phyloP scores from a whole-genome alignment of 2,329 filamentous ascomycete species.

The Knufia fluminis region DNA sequence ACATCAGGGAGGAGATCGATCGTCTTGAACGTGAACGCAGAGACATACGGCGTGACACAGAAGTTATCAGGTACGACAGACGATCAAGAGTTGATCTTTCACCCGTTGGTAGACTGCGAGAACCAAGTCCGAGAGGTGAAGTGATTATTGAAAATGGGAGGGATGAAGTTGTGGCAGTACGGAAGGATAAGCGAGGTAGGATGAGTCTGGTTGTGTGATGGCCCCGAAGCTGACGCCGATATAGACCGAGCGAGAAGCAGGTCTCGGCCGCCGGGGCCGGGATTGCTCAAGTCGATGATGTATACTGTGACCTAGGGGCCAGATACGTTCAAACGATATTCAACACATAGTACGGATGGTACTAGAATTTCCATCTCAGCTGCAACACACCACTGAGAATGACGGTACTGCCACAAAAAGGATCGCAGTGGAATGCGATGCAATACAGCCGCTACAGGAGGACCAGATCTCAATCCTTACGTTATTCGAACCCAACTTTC shows the following conservation, averaged over 20 bases:
- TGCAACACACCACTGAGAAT: background rate
- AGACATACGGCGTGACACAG: slow-evolving; percentile 49
- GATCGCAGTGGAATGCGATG: no score
- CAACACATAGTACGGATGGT: background rate
- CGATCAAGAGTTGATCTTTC: slow-evolving; percentile 28
- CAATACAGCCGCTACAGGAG: no score
- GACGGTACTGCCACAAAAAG: no score
- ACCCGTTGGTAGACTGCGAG: slow-evolving; percentile 21
- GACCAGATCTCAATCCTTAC: no score
- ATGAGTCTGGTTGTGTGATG: slow-evolving; percentile 40
- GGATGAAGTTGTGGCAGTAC: slow-evolving; percentile 50
- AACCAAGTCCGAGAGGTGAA: slow-evolving; percentile 21
- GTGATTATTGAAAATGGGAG: slow-evolving; percentile 30
- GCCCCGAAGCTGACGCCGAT: background rate
- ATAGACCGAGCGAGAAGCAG: slow-evolving; percentile 14
- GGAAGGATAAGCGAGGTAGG: slow-evolving; percentile 94
- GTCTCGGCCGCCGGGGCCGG: slow-evolving; percentile 48
- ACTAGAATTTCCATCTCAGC: background rate
- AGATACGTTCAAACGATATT: background rate
- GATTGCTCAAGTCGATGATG: slow-evolving; percentile 60
- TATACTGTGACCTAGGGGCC: slow-evolving; percentile 54
- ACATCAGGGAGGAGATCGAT: slow-evolving; percentile 64
- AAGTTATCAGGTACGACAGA: slow-evolving; percentile 24
- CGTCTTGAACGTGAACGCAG: slow-evolving; percentile 59
- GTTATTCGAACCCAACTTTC: no score